phyloP scores from a whole-genome alignment of 768 basidiomycete genomes.

The Leucosporidium scottii region DNA sequence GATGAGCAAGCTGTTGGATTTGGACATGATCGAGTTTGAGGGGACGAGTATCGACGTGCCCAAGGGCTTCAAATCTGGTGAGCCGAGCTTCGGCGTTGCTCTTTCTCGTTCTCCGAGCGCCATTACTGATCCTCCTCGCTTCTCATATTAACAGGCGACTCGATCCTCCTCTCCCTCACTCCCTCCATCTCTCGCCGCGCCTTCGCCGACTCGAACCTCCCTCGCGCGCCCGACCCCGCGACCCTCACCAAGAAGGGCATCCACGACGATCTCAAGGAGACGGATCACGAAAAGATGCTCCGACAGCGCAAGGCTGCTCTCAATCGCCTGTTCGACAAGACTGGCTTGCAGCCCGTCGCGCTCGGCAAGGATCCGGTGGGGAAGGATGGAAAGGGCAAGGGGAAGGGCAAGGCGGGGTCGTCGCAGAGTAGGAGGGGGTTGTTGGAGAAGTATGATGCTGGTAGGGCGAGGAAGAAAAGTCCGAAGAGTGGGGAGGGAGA shows the following conservation, averaged over 20 bases:
- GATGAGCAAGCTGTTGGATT: conserved; percentile 67
- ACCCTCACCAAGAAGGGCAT: conserved; percentile 38
- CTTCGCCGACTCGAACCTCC: conserved; percentile 47
- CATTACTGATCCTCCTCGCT: conserved; percentile 43
- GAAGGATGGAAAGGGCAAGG: conserved; percentile 41
- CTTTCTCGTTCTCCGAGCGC: neutral
- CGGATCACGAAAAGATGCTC: conserved; percentile 65
- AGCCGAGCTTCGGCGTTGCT: neutral
- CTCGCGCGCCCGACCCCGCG: neutral
- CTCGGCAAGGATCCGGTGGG: conserved; percentile 38
- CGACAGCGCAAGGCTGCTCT: conserved; percentile 72
- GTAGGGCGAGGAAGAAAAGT: conserved; percentile 44
- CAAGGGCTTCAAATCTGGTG: conserved; percentile 14
- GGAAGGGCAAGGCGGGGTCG: conserved; percentile 41
- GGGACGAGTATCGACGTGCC: conserved; percentile 9
- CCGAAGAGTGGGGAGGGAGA: conserved; percentile 61
- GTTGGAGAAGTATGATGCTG: neutral
- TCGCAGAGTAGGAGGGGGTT: conserved; percentile 38
- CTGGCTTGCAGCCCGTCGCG: conserved; percentile 59
- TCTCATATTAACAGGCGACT: conserved; percentile 68
- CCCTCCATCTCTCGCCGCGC: conserved; percentile 63
- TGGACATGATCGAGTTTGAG: conserved; percentile 33
- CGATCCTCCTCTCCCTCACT: conserved; percentile 67
- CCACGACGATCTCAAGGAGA: conserved; percentile 74
- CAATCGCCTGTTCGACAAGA: conserved; percentile 61